phyloP scores from a whole-genome alignment of 2,329 filamentous ascomycete genomes.

The Gliomastix tumulicola region DNA sequence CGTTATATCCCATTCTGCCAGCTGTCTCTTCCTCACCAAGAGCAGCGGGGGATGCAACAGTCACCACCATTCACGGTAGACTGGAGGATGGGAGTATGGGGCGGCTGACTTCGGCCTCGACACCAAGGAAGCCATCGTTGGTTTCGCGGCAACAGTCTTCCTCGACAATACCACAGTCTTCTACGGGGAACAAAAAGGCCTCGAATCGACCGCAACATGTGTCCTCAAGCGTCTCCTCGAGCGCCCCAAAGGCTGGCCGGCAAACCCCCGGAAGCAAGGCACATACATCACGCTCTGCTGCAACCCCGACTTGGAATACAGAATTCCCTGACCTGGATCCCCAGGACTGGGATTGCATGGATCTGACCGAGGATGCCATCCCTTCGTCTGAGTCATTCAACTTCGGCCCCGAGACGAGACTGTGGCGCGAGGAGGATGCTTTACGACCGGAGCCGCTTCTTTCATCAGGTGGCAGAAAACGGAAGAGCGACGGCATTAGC shows the following conservation, averaged over 20 bases:
- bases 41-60: constrained; percentile 1
- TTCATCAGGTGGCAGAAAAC: constrained; percentile 37
- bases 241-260: no score
- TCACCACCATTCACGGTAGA: constrained; percentile 10
- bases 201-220: no score
- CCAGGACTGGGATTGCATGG: constrained; percentile 28
- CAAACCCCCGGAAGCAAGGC: no score
- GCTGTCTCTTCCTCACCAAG: no score
- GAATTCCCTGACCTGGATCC: constrained; percentile 15
- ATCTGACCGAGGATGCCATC: constrained; percentile 28
- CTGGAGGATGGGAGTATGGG: constrained; percentile 32
- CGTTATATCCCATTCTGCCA: no score
- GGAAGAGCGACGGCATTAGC: constrained; percentile 43
- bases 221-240: no score
- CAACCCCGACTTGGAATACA: no score
- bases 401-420: constrained; percentile 26
- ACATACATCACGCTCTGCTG: no score
- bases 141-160: constrained; percentile 30
- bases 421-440: constrained; percentile 36
- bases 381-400: constrained; percentile 24
- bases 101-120: constrained; percentile 32
- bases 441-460: constrained; percentile 27
- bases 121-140: constrained; percentile 36
- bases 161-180: no score
- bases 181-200: no score